Base-by-base conservation (phyloP, 1,284 basidiomycete species). In the Cystobasidiaceae sp. region DNA sequence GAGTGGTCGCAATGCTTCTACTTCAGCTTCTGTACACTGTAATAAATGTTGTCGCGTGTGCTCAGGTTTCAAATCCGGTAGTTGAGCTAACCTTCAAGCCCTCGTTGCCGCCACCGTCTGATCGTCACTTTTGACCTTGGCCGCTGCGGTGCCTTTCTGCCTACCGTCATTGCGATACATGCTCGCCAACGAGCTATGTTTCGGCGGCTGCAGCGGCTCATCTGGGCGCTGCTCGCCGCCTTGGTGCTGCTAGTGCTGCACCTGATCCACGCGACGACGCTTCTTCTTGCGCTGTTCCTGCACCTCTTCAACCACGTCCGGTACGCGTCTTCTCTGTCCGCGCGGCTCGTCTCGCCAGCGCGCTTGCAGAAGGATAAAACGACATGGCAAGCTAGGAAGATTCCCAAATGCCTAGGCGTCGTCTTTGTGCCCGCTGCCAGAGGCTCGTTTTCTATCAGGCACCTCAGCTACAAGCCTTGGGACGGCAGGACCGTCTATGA, bases 381-480 rank as follows among this genome's bases (percentile, higher is more conserved):
- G 30, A n/a, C n/a, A 9, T 30, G 25, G 51, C n/a, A 33, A 54
- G 51, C 51, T 13, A 54, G 51, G 7, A 72, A 72, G 39, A 19
- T 67, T 4, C 71, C 71, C 30, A 54, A 30, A 41, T 67, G 69
- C 25, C 44, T 72, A 4, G 70, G 67, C 0, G 60, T 73, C 11
- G n/a, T 69, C 11, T 67, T 73, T 19, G 68, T 69, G 4, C 67
- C 70, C 2, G 48, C 51, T 9, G 59, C 51, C 44, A 50, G 44
- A 28, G 52, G 62, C 11, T 44, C 51, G 30, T 54, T 60, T 30
- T 41, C 44, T 0, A n/a, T 41, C 21, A 50, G 32, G 15, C 28
- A 48, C 23, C 33, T 41, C 7, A 60, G 48, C 30, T 59, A 60
- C 49, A 39, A 15, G n/a, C 19, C 65, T 25, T 67, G 68, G 21